phyloP scores from a whole-genome alignment of 805 yeast species.

The Cyberlindnera bimundalis region DNA sequence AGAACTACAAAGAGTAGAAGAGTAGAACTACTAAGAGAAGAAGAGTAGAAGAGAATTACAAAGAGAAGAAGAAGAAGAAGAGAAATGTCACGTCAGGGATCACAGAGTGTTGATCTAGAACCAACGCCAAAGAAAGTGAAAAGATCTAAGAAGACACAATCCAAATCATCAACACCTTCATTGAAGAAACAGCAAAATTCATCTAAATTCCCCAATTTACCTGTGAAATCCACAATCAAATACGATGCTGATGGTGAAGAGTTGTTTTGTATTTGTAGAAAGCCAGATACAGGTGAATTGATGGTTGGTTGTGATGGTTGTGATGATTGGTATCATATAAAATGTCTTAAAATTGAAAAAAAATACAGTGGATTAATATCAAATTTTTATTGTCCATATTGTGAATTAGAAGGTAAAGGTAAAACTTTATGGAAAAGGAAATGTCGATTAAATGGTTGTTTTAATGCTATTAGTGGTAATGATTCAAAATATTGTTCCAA shows the following conservation, averaged over 20 bases:
- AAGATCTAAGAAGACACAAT: neutral
- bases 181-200: neutral
- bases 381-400: conserved; percentile 69
- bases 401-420: conserved; percentile 46
- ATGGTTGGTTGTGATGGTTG: conserved; percentile 97
- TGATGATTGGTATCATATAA: conserved; percentile 92
- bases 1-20: too few species aligned
- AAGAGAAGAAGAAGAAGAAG: too few species aligned
- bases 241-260: conserved; percentile 54
- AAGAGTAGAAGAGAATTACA: too few species aligned
- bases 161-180: conserved; percentile 4
- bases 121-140: neutral
- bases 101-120: neutral
- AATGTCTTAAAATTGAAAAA: conserved; percentile 60
- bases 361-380: conserved; percentile 53
- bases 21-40: too few species aligned
- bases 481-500: conserved; percentile 70
- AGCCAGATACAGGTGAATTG: conserved; percentile 71
- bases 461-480: conserved; percentile 42
- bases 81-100: neutral
- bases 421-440: conserved; percentile 69
- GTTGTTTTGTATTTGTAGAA: conserved; percentile 72
- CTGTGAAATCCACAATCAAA: conserved; percentile 25
- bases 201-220: conserved; percentile 8
- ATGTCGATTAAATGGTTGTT: conserved; percentile 62